Conservation (phyloP, 306 rosid genomes). For the Rubus parviflorus region DNA sequence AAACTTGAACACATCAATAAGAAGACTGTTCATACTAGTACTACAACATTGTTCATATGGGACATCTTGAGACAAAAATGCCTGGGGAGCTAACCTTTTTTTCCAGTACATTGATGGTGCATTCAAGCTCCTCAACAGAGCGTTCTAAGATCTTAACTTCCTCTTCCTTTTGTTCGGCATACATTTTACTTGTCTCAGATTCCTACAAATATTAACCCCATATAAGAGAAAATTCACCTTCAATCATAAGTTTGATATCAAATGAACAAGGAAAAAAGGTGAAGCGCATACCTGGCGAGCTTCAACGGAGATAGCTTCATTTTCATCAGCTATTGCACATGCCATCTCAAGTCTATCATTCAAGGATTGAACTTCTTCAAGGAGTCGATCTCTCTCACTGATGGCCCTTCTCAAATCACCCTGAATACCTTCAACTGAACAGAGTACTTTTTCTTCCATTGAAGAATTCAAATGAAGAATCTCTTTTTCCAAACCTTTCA, state of each 20-base stretch:
- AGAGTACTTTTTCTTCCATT: constrained; percentile 50
- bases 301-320: constrained; percentile 81
- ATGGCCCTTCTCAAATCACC: constrained; percentile 57
- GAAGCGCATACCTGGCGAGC: constrained; percentile 70
- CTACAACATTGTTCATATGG: neutral
- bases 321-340: constrained; percentile 76
- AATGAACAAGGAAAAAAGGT: constrained; percentile 23
- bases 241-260: constrained; percentile 16
- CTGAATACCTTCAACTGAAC: constrained; percentile 57
- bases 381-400: constrained; percentile 72
- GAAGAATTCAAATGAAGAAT: constrained; percentile 64
- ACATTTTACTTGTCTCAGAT: constrained; percentile 75
- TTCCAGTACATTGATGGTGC: constrained; percentile 89
- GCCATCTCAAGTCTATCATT: constrained; percentile 78
- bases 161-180: constrained; percentile 91
- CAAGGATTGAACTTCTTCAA: constrained; percentile 56
- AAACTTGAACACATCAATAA: neutral
- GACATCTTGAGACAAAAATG: neutral
- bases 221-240: constrained; percentile 22
- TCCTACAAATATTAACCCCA: constrained; percentile 51
- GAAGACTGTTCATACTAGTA: neutral
- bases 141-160: constrained; percentile 88
- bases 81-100: constrained; percentile 60
- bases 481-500: constrained; percentile 77
- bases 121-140: constrained; percentile 94